Conservation (phyloP, 805 yeast species). For the Wickerhamiella dianesei region DNA sequence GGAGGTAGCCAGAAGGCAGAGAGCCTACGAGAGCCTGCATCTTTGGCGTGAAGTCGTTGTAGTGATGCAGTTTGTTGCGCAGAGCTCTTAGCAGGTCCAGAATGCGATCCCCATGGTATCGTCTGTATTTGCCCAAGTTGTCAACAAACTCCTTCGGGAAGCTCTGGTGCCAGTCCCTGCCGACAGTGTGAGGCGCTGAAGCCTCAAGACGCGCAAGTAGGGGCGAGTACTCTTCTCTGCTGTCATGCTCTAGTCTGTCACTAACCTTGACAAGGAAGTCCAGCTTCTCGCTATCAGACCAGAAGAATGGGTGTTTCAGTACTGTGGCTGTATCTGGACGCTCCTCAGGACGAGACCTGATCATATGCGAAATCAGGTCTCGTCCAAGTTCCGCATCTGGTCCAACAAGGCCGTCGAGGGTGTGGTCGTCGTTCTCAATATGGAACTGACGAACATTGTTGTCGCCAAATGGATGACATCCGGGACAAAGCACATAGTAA, state of each 20-base stretch:
- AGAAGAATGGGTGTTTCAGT: conserved; percentile 76
- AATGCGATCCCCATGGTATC: conserved; percentile 62
- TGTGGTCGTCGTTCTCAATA: conserved; percentile 43
- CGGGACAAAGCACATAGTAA: conserved; percentile 69
- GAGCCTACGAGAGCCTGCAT: conserved; percentile 59
- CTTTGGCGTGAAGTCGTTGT: conserved; percentile 52
- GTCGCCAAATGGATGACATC: conserved; percentile 93
- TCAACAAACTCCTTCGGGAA: conserved; percentile 65
- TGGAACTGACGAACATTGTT: conserved; percentile 77
- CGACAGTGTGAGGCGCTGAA: conserved; percentile 32
- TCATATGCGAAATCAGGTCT: conserved; percentile 63
- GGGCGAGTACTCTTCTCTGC: conserved; percentile 63
- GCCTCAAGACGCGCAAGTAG: conserved; percentile 43
- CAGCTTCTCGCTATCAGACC: conserved; percentile 60
- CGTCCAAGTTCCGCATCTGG: conserved; percentile 47
- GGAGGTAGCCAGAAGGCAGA: conserved; percentile 71
- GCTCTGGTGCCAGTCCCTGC: conserved; percentile 61
- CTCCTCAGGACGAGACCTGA: conserved; percentile 44
- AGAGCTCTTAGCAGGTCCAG: conserved; percentile 81
- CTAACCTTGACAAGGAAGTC: conserved; percentile 79
- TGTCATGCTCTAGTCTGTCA: conserved; percentile 79
- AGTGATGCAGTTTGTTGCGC: conserved; percentile 90
- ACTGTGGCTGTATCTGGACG: conserved; percentile 63
- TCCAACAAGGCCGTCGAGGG: conserved; percentile 29
- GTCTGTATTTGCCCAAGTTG: conserved; percentile 81